Percentiles rank a stretch among this genome's conserved stretches.
Conservation (phyloP, 1,284 basidiomycete species). For the Moesziomyces sp. region DNA sequence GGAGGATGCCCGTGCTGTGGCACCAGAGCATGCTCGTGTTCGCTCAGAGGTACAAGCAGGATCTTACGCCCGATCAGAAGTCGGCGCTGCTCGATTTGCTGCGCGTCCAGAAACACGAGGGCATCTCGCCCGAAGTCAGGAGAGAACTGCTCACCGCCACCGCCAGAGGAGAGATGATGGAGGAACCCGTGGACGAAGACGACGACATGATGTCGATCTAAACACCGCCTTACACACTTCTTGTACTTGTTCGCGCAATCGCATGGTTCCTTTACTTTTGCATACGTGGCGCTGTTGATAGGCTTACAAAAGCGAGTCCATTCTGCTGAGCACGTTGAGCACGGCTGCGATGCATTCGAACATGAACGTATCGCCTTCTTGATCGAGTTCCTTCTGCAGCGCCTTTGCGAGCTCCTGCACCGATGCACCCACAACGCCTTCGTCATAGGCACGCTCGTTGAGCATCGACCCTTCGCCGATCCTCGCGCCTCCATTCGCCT, state of each 20-base stretch:
- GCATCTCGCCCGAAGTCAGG: constrained; percentile 89
- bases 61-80: constrained; percentile 96
- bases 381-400: constrained; percentile 53
- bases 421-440: constrained; percentile 40
- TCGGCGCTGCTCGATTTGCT: constrained; percentile 95
- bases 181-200: constrained; percentile 61
- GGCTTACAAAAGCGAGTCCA: constrained; percentile 55
- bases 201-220: constrained; percentile 58
- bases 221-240: not conserved
- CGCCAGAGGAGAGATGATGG: constrained; percentile 70
- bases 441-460: constrained; percentile 28
- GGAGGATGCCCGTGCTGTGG: constrained; percentile 85
- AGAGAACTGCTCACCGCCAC: constrained; percentile 76
- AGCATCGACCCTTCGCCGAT: constrained; percentile 40
- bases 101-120: constrained; percentile 84
- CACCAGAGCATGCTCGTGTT: constrained; percentile 96
- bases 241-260: constrained; percentile 1
- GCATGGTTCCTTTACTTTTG: constrained; percentile 4
- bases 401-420: constrained; percentile 55
- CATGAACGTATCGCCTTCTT: constrained; percentile 42
- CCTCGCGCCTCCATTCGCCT: constrained; percentile 35
- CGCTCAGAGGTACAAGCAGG: constrained; percentile 94
- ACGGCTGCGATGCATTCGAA: constrained; percentile 65
- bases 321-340: constrained; percentile 55
- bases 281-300: not conserved